Evolutionary conservation across 257 asterid species (phyloP), one percentile per base, ranked within the genome.

Genomic region (Perilla frutescens): DNA sequence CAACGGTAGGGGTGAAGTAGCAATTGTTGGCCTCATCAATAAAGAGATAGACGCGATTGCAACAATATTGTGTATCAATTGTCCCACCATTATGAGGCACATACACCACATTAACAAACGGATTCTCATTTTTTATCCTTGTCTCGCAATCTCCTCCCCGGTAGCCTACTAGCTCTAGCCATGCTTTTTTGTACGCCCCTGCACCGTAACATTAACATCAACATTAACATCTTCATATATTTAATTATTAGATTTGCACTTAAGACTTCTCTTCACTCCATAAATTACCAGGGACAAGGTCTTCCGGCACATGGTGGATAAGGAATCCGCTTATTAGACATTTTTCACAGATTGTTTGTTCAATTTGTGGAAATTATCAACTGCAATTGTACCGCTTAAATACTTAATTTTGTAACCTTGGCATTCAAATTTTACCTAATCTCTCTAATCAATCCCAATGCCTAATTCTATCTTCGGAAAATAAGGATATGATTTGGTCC

Each of bases 1-100:
- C 74, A 39, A 54, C 56, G 3, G 74, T 69, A 3, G 74, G 74
- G 14, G 40, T 12, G 55, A 69, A 69, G 54, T 69, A 69, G 36
- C 74, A 69, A 5, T 11, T 8, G 39, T 65, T 45, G 8, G 34
- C 3, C 6, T 69, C 65, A 7, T 69, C 74, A 39, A 69, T 43
- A 56, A 69, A 69, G 65, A 69, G 65, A 26, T 54, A 69, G 12
- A 69, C 74, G 3, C 74, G 64, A 5, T 69, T 69, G 65, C 74
- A 69, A 12, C 74, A 69, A 26, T 4, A 20, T 29, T 6, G 1
- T 6, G 74, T 8, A 1, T 54, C 65, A 2, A 55, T 69, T 6
- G 43, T 20, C 55, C 54, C 65, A 0, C 62, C 74, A 1, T 54
- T 2, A 3, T 65, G 74, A 37, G 54, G 54, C 41, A 69, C 54